Base-by-base conservation (phyloP, 2,329 filamentous ascomycete species). In the Xylaria multiplex region DNA sequence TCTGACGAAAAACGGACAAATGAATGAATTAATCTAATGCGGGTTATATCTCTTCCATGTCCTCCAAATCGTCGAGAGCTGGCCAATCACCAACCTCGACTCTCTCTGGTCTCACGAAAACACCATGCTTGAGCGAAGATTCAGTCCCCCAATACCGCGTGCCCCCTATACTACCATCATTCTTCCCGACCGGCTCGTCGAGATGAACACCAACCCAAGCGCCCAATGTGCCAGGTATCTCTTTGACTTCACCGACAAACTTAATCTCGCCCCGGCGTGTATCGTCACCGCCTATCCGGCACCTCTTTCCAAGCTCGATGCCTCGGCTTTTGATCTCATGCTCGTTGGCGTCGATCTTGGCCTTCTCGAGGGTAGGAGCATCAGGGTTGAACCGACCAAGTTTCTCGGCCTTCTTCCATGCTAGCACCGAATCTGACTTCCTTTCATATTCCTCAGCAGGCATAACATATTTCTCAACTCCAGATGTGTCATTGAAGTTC, bases 361-460 rank as follows among this genome's bases (percentile, higher is more conserved):
- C 86, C 76, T 92, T 85, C 77, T 93, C 90, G 24, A 91, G 86
- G 66, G 84, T 88, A 19, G 91, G 89, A 7, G 93, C 93, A 72
- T 90, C 85, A 13, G 96, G 96, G 77, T 98, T 93, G 80, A 99
- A 99, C 42, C 96, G 92, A 57, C 96, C 96, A n/a, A 98, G 87
- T 78, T 96, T 94, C 79, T 97, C 90, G n/a, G 89, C 83, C 81
- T 92, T 95, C 81, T 99, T 99, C 93, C 93, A 98, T 6, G 94
- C 92, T 27, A 97, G 86, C 14, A 99, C 96, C 3, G 91, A 95
- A 80, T 97, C 93, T 49, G 89, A 84, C 76, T 94, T 93, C 75
- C 89, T 88, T 77, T 93, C 93, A 80, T 99, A 99, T 76, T 94
- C 91, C 56, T 90, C 86, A 59, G 86, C 84, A n/a, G 93, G 92